These are phyloP conservation scores for Boletus vinaceobasis DNA, from an alignment of 768 basidiomycete species.

Conservation along the genomic window DNA sequence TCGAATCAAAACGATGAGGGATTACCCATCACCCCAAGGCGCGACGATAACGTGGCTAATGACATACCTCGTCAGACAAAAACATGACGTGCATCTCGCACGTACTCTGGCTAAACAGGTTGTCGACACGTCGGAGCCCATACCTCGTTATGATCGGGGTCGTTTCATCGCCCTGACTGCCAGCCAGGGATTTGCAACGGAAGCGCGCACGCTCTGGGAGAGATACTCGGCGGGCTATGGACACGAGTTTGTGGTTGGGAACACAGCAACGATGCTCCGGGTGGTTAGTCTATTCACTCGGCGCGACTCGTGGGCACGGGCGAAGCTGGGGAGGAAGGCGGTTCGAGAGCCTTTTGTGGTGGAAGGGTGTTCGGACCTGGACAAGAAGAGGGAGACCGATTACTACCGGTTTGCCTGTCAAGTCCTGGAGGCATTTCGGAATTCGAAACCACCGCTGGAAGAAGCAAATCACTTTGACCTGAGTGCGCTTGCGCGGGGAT, in stretches of 20 bases:
- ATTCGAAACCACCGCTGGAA: conserved; percentile 44
- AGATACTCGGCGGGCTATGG: conserved; percentile 46
- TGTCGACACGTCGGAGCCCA: conserved; percentile 35
- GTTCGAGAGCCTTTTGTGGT: not conserved
- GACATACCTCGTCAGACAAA: conserved; percentile 37
- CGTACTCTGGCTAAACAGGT: conserved; percentile 51
- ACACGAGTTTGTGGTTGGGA: conserved; percentile 39
- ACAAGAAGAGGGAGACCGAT: conserved; percentile 3
- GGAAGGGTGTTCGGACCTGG: not conserved
- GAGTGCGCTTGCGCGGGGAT: conserved; percentile 60
- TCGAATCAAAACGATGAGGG: conserved; percentile 28
- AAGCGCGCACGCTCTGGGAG: conserved; percentile 57
- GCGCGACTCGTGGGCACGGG: conserved; percentile 20
- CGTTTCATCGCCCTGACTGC: conserved; percentile 48
- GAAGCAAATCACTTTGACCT: conserved; percentile 47
- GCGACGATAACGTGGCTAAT: conserved; percentile 52
- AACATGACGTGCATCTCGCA: conserved; percentile 43
- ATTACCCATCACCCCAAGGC: conserved; percentile 51
- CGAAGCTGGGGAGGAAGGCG: conserved; percentile 7
- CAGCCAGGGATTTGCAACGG: conserved; percentile 41
- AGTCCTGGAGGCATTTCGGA: conserved; percentile 44
- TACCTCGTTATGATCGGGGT: conserved; percentile 47
- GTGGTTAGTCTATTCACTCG: conserved; percentile 42
- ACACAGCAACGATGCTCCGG: conserved; percentile 40
- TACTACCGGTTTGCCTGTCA: conserved; percentile 40